Evolutionary conservation across 495 filamentous ascomycete species (phyloP), one percentile per base, ranked within the genome.

Genomic region (Neohortaea acidophila): DNA sequence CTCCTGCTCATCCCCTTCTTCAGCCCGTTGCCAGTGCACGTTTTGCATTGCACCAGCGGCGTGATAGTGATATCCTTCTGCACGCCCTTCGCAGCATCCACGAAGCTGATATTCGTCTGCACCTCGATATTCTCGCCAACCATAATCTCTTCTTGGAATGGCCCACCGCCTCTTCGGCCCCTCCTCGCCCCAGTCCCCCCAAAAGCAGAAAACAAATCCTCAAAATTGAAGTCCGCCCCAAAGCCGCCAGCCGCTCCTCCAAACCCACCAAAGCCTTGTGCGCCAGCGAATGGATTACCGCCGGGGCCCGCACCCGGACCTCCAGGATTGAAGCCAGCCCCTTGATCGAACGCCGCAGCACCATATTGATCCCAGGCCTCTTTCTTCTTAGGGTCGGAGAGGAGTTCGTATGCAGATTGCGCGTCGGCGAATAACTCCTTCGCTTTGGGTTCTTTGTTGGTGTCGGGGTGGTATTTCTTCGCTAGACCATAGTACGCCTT

Each of bases 391-490:
- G 85, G 66, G 55, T 97, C 85, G 23, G 81, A 85, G 3, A 97
- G 68, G 24, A 94, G 62, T 56, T 97, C 89, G 55, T 96, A 97
- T 2, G 89, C 81, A 1, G 77, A 66, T 56, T 94, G 89, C 38
- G 89, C 80, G 45, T 93, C 89, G 30, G 75, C 65, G 53, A 97
- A 97, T 51, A 81, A 87, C 38, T 96, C 89, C 57, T 94, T 94
- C 21, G 89, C 87, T 5, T 63, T 65, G 6, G 84, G 54, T 36
- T 94, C 89, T 60, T 94, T 97, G 64, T 94, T 96, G 25, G 89
- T 94, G 58, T 97, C 89, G 6, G 89, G 89, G 51, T 97, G 89
- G 55, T 75, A 97, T 55, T 94, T 96, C 61, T 96, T 96, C n/a
- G 89, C 89, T 44, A 94, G 64, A 37, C 84, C 78, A 58, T 97